Conservation (phyloP, 164 flowering plant species). For the Vitis rupestris region DNA sequence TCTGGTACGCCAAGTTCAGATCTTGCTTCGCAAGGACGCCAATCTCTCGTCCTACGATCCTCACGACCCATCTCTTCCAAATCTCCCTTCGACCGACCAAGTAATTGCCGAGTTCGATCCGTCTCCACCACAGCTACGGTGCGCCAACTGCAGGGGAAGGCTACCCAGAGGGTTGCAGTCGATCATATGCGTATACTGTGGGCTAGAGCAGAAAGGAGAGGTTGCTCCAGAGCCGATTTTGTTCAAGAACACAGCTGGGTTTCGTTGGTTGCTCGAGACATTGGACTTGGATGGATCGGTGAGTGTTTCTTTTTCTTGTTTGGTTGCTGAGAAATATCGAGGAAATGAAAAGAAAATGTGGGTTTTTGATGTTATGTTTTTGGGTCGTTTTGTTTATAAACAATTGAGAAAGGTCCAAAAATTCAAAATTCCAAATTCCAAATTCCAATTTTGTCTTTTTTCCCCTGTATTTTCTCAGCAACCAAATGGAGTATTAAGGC, state of each 20-base stretch:
- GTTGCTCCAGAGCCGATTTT: conserved; percentile 52
- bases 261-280: conserved; percentile 56
- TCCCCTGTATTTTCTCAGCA: too few relatives aligned
- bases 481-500: too few relatives aligned
- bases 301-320: conserved; percentile 12
- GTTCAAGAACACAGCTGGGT: conserved; percentile 49
- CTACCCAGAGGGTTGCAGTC: conserved; percentile 63
- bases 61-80: conserved; percentile 27
- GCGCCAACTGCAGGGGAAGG: conserved; percentile 56
- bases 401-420: too few relatives aligned
- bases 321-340: neutral
- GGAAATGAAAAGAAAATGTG: neutral
- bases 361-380: neutral
- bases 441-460: too few relatives aligned
- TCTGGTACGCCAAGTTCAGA: conserved; percentile 42
- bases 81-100: conserved; percentile 39
- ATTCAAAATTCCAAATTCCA: too few relatives aligned
- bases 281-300: conserved; percentile 74
- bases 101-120: conserved; percentile 51
- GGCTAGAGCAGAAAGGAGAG: conserved; percentile 24
- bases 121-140: conserved; percentile 57
- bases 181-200: conserved; percentile 63
- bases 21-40: conserved; percentile 44
- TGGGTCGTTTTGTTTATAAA: too few relatives aligned
- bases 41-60: conserved; percentile 53